Evolutionary conservation across 169 alveolate species (phyloP).

Genomic region (Plasmodium fragile): DNA sequence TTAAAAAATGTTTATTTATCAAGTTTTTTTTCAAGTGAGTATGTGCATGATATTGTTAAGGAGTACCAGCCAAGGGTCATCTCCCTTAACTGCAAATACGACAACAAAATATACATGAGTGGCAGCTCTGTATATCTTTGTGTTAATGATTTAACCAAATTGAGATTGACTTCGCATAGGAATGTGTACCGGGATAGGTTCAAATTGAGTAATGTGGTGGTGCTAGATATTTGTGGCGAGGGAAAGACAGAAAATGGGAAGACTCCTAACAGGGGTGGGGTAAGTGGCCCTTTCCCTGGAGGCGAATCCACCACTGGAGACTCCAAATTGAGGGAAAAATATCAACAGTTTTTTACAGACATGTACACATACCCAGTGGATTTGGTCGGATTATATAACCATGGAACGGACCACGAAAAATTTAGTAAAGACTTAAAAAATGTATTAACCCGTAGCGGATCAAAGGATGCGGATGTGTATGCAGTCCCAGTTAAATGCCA

Average conservation of each 20-base stretch:
- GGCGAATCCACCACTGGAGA: neutral
- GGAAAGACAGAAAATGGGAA: neutral
- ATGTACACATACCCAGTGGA: constrained; percentile 50
- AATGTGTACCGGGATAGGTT: constrained; percentile 36
- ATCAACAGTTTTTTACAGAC: constrained; percentile 32
- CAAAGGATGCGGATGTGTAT: constrained; percentile 12
- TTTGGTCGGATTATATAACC: constrained; percentile 14
- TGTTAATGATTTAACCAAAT: constrained; percentile 43
- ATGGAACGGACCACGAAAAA: neutral
- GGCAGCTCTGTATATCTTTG: constrained; percentile 10
- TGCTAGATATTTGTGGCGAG: constrained; percentile 8
- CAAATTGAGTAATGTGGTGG: neutral
- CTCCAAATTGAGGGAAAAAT: constrained; percentile 17
- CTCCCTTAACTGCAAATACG: constrained; percentile 31
- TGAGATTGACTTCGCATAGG: constrained; percentile 50
- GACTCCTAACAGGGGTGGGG: neutral
- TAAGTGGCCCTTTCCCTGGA: neutral
- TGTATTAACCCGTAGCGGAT: constrained; percentile 4
- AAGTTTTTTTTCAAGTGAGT: constrained; percentile 31
- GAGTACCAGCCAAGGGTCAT: constrained; percentile 33
- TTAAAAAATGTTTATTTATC: constrained; percentile 49
- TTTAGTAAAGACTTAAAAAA: constrained; percentile 10
- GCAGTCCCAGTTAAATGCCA: constrained; percentile 20
- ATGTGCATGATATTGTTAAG: constrained; percentile 19
- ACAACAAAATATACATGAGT: constrained; percentile 55